Evolutionary conservation across 768 basidiomycete species (phyloP), one percentile per base, ranked within the genome.

Genomic region (Paxillus rubicundulus): DNA sequence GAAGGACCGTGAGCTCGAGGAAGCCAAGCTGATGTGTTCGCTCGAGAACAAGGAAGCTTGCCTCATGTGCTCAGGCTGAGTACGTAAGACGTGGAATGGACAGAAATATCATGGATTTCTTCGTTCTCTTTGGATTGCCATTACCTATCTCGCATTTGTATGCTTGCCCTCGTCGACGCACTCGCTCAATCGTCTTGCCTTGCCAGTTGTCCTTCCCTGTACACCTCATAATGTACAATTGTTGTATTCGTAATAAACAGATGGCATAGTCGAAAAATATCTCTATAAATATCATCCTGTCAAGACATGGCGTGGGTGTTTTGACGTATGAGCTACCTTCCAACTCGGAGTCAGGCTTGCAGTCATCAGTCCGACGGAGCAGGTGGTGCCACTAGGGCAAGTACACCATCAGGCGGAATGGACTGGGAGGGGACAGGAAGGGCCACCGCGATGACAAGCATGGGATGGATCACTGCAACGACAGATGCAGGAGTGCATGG

Each of bases 11-110:
- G 86, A 92, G 72, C 71, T 83, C 4, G 94, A 89, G 68, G 86
- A 89, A 53, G 94, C 85, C 5, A 86, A 87, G 72, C 69, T 94
- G 52, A 70, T 80, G 66, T 96, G 94, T 65, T 91, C 89, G 56
- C 61, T 96, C 45, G 92, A 95, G 70, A 96, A 96, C 72, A 94
- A 94, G 77, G 93, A 96, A 49, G 91, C 89, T 1, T 96, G 92
- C 65, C 61, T 93, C 67, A 94, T 94, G 91, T 93, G 91, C 73
- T 92, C 89, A 54, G 88, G 86, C 49, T 91, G 69, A 81, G 27
- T 18, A 32, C 37, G 39, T 20, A 39, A 43, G 24, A 37, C 10
- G 33, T 18, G 14, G 16, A 30, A 17, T 33, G 52, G 16, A 30
- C 14, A 45, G 20, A 40, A 34, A 20, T 28, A 21, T 39, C 16